A percentile compares a stretch with the other conserved stretches of the same genome.
These are phyloP conservation scores for Pouteria glomerata DNA, from an alignment of 148 eudicot genomes.

Conservation along the genomic window DNA sequence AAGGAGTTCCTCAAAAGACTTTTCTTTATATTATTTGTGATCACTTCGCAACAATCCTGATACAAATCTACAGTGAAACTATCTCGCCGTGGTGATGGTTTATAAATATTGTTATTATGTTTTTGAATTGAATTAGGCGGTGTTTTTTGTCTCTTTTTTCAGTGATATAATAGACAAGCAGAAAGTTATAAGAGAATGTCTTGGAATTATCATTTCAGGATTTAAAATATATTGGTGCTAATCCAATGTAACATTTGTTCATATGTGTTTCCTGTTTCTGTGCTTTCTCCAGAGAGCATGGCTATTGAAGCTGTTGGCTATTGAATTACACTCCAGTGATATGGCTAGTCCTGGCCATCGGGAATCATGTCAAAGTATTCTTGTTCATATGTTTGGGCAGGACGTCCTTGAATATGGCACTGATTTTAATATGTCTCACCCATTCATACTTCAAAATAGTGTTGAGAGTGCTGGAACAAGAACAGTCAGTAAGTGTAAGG, in stretches of 20 bases:
- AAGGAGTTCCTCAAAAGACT: too few relatives aligned
- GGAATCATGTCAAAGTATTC: slow-evolving; percentile 73
- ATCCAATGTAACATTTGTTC: slow-evolving; percentile 6
- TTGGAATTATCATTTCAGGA: too few relatives aligned
- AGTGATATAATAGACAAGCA: too few relatives aligned
- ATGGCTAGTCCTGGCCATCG: slow-evolving; percentile 50
- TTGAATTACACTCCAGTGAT: slow-evolving; percentile 77
- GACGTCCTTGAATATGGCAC: slow-evolving; percentile 33
- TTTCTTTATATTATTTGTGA: too few relatives aligned
- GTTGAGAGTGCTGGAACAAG: slow-evolving; percentile 38
- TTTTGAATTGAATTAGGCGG: too few relatives aligned
- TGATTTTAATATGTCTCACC: slow-evolving; percentile 32
- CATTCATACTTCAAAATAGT: slow-evolving; percentile 31
- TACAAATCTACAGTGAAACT: too few relatives aligned
- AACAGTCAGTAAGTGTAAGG: slow-evolving; percentile 62
- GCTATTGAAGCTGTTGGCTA: slow-evolving; percentile 85
- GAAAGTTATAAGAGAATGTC: too few relatives aligned
- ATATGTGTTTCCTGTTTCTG: not conserved
- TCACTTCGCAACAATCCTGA: too few relatives aligned
- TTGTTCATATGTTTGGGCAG: slow-evolving; percentile 58
- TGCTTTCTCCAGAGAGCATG: slow-evolving; percentile 71
- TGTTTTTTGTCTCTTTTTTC: too few relatives aligned
- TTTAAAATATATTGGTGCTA: too few relatives aligned
- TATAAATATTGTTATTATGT: too few relatives aligned
- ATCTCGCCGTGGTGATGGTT: too few relatives aligned